Base-by-base conservation (phyloP, 1,284 basidiomycete genomes). In the Ganoderma sp. region DNA sequence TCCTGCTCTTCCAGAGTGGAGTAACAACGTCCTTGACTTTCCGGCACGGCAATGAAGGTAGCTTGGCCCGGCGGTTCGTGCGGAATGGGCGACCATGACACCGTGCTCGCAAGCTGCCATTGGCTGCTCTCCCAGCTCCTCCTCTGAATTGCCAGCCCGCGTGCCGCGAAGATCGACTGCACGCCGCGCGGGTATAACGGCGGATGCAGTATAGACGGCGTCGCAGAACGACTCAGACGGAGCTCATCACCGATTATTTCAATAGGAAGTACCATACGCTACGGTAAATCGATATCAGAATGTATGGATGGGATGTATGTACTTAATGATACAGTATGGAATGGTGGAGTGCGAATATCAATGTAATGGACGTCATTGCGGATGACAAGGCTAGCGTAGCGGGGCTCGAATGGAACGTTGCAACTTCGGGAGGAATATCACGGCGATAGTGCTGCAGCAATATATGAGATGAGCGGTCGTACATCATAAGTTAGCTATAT, bases 321-420 rank as follows among this genome's bases (percentile, higher is more conserved):
- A 70, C 69, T 67, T 70, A 70, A 63, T 72, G 71, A 72, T 72
- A 72, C 71, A 72, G 62, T 67, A 66, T 67, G 63, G 22, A 67
- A 60, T 70, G 69, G 68, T 70, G 67, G 67, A 72, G 56, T 63
- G 64, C 65, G 63, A 48, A 59, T 58, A 61, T 41, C 41, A 59
- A 62, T 22, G 43, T 34, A 34, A 56, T 34, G 52, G 52, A 57
- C 52, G 68, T 65, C 57, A 62, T 32, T 63, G 64, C 61, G 41
- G 60, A 48, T 28, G 41, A 45, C 25, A 54, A 52, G 25, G 48
- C 48, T 52, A 32, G 43, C 58, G 61, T 28, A 61, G 42, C 58
- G n/a, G 25, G 22, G 58, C 41, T 60, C n/a, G 58, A 60, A 59
- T 22, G 37, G 52, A 56, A 43, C n/a, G n/a, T 42, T 19, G 45